These are phyloP conservation scores for Aureobasidium melanogenum DNA, from an alignment of 2,329 filamentous ascomycete species.

Conservation along the genomic window DNA sequence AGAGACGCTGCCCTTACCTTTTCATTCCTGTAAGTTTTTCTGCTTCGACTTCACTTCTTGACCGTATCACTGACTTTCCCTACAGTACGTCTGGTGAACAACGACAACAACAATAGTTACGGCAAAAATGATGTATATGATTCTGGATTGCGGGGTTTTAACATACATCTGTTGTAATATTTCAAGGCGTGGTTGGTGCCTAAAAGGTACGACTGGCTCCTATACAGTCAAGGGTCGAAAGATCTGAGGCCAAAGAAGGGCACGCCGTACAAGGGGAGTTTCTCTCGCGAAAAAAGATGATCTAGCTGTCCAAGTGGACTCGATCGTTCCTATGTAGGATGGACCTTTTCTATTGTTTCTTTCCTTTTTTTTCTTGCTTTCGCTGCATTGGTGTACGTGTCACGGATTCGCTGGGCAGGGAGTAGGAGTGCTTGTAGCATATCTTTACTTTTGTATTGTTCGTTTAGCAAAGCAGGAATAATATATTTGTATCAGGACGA, in stretches of 20 bases:
- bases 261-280: neutral
- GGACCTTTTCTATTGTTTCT: neutral
- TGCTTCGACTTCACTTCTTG: neutral
- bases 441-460: no score
- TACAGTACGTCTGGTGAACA: slow-evolving; percentile 4
- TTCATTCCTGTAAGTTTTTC: slow-evolving; percentile 57
- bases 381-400: neutral
- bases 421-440: no score
- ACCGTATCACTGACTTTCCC: neutral
- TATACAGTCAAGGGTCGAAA: neutral
- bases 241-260: neutral
- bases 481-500: no score
- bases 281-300: neutral
- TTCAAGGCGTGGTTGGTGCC: neutral
- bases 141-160: neutral
- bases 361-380: neutral
- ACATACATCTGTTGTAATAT: slow-evolving; percentile 2
- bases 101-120: neutral
- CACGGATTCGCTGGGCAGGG: no score
- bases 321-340: neutral
- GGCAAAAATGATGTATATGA: slow-evolving; percentile 2
- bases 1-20: slow-evolving; percentile 68
- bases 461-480: no score
- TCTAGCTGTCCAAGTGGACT: neutral
- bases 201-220: neutral